Evolutionary conservation across 2,329 filamentous ascomycete genomes (phyloP).

Genomic region (Didymellaceae sp.): DNA sequence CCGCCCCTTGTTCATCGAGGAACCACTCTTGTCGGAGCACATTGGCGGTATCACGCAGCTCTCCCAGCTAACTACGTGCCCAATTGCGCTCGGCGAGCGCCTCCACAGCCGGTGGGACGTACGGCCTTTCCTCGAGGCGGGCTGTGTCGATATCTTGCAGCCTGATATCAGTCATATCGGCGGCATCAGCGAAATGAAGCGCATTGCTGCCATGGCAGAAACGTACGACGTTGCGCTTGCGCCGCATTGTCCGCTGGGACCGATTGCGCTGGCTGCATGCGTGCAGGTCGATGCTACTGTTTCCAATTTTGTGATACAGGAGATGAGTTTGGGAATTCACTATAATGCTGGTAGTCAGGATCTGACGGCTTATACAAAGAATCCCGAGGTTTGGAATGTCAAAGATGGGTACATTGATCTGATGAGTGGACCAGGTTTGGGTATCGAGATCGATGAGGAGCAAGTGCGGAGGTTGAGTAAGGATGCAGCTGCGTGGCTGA

Average conservation of each 20-base stretch:
- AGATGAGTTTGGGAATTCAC: slow-evolving; percentile 81
- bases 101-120: slow-evolving; percentile 77
- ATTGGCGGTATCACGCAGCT: slow-evolving; percentile 69
- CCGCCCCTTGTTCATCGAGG: slow-evolving; percentile 76
- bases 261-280: slow-evolving; percentile 74
- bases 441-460: slow-evolving; percentile 74
- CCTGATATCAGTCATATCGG: slow-evolving; percentile 75
- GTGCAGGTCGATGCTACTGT: slow-evolving; percentile 68
- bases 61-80: slow-evolving; percentile 62
- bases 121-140: slow-evolving; percentile 71
- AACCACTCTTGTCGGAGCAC: slow-evolving; percentile 74
- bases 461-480: slow-evolving; percentile 66
- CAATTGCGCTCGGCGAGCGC: slow-evolving; percentile 75
- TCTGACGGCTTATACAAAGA: slow-evolving; percentile 67
- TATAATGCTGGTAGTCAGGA: slow-evolving; percentile 64
- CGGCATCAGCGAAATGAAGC: slow-evolving; percentile 73
- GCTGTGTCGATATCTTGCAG: slow-evolving; percentile 73
- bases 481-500: slow-evolving; percentile 68
- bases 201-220: slow-evolving; percentile 74
- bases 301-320: slow-evolving; percentile 73
- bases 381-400: slow-evolving; percentile 70
- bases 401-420: slow-evolving; percentile 70
- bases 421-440: slow-evolving; percentile 66
- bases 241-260: slow-evolving; percentile 75
- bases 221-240: slow-evolving; percentile 76